These are phyloP conservation scores for Leccinum subspadiceum DNA, from an alignment of 1,284 basidiomycete species.

Conservation along the genomic window DNA sequence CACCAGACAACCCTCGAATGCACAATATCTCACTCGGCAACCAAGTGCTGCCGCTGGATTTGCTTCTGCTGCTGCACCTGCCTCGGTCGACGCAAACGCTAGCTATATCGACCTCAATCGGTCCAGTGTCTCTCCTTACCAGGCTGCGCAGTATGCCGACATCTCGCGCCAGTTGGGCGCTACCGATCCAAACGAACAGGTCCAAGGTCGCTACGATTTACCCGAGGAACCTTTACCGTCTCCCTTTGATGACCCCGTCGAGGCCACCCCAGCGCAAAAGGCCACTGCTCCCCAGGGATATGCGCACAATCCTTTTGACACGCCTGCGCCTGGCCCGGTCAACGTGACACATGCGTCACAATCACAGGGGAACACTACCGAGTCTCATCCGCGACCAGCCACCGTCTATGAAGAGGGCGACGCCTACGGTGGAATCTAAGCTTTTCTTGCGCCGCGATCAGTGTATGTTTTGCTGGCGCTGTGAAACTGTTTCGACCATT, in stretches of 20 bases:
- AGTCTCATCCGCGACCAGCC: constrained; percentile 35
- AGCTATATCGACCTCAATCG: constrained; percentile 63
- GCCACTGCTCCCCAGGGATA: constrained; percentile 21
- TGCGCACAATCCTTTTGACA: constrained; percentile 19
- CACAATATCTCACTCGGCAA: constrained; percentile 26
- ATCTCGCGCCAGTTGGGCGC: constrained; percentile 57
- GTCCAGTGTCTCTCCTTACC: constrained; percentile 69
- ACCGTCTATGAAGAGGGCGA: constrained; percentile 63
- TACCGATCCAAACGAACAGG: constrained; percentile 38
- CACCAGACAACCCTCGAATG: constrained; percentile 27
- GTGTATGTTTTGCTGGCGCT: constrained; percentile 12
- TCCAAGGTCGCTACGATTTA: constrained; percentile 7
- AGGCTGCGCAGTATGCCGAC: constrained; percentile 70
- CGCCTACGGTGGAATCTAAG: constrained; percentile 62
- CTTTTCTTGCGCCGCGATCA: background rate
- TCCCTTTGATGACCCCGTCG: constrained; percentile 29
- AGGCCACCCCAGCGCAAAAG: background rate
- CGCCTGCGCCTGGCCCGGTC: background rate
- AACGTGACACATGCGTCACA: constrained; percentile 9
- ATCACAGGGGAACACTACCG: constrained; percentile 2
- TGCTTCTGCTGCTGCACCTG: constrained; percentile 8
- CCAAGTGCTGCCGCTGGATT: constrained; percentile 12
- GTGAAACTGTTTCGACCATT: constrained; percentile 12
- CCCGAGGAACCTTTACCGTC: constrained; percentile 29
- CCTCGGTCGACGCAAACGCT: constrained; percentile 22